Evolutionary conservation across 371 early-diverging fungal genomes (phyloP).

Genomic region (Syncephalastrum racemosum): DNA sequence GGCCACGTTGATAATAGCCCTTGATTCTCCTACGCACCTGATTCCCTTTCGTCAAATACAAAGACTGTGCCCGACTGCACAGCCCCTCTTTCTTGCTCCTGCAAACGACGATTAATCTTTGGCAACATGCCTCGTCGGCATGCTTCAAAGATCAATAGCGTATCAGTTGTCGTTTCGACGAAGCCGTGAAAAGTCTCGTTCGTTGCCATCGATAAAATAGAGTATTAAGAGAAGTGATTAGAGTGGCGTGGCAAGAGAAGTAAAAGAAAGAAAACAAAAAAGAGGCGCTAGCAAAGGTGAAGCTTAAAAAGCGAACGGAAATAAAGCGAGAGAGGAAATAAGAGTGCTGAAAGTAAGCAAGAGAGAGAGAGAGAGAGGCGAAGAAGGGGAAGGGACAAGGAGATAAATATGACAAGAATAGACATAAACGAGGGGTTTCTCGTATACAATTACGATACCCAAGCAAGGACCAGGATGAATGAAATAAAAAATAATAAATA

Average conservation of each 20-base stretch:
- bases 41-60: slow-evolving; percentile 73
- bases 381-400: slow-evolving; percentile 1
- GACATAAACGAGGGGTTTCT: too few relatives aligned
- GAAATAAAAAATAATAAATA: too few relatives aligned
- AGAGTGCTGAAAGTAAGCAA: slow-evolving; percentile 2
- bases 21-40: slow-evolving; percentile 30
- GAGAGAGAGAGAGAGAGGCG: slow-evolving; percentile 11
- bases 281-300: neutral
- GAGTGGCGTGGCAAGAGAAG: slow-evolving; percentile 6
- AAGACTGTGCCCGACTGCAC: slow-evolving; percentile 67
- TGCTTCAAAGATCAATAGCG: slow-evolving; percentile 69
- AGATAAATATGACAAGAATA: slow-evolving; percentile 3
- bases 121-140: slow-evolving; percentile 60
- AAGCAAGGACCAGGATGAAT: too few relatives aligned
- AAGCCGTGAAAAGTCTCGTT: slow-evolving; percentile 54
- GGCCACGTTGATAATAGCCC: neutral
- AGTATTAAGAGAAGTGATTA: slow-evolving; percentile 7
- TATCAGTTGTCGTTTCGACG: slow-evolving; percentile 63
- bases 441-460: too few relatives aligned
- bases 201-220: slow-evolving; percentile 26
- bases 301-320: slow-evolving; percentile 7
- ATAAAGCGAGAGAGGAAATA: slow-evolving; percentile 7
- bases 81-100: slow-evolving; percentile 61
- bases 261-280: slow-evolving; percentile 12
- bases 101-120: slow-evolving; percentile 61